Evolutionary conservation across 179 eudicot species (phyloP), one percentile per base, ranked within the genome.

Genomic region (Actinidia chinensis): DNA sequence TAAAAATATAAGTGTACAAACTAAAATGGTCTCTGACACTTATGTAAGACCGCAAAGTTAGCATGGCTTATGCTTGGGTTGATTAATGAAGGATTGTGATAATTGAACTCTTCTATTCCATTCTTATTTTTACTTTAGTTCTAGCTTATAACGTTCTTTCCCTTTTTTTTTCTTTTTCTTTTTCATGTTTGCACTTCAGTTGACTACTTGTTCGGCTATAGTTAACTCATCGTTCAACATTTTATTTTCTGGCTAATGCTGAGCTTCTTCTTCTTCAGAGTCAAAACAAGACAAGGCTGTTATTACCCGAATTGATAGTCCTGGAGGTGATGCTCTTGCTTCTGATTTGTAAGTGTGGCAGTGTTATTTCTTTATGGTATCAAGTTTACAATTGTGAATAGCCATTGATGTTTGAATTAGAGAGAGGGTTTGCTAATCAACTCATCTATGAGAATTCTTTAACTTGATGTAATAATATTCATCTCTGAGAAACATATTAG

Each of bases 301-400:
- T 68, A 83, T 94, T 47, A 86, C 93, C 76, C 89, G 98, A 40
- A 94, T 94, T 80, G 97, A 94, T 82, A 94, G 98, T 83, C 97
- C 97, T 82, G 98, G 98, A 83, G 98, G 97, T 79, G 98, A 94
- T 88, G 98, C 98, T 78, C 97, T 94, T 88, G 97, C 98, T 82
- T 94, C 98, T 79, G 98, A 94, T 84, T 84, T 94, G 98, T 94
- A 89, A 89, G 98, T 89, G 66, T 71, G 63, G n/a, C 68, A 68
- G 36, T 74, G 20, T 47, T 60, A 10, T 52, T 36, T 28, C 20
- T 64, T 15, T 64, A 5, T 52, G 46, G 13, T 46, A 23, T n/a
- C 8, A 43, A 17, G 5, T 43, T 9, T 46, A 23, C n/a, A 60
- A 44, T 28, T 13, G 6, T 48, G 61, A 4, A 22, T 48, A 58